phyloP scores from a whole-genome alignment of 805 yeast species.

The Wickerhamomyces bovis region DNA sequence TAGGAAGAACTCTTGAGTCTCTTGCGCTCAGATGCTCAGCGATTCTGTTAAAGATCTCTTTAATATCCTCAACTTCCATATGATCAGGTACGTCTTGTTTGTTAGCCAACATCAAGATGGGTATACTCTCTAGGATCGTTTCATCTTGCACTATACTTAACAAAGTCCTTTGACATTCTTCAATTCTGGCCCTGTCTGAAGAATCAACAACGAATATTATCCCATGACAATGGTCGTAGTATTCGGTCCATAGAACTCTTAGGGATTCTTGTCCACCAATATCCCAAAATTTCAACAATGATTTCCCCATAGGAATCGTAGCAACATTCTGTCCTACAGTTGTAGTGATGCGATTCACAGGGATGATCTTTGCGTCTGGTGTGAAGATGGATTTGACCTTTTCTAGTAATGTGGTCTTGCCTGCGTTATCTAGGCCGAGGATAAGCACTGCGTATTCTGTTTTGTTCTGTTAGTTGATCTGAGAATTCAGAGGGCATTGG shows the following conservation, averaged over 20 bases:
- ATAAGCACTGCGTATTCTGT: constrained; percentile 70
- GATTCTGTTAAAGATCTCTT: constrained; percentile 75
- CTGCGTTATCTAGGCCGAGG: constrained; percentile 92
- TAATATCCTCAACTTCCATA: constrained; percentile 71
- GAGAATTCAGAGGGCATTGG: not conserved
- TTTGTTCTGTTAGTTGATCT: not conserved
- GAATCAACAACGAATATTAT: constrained; percentile 91
- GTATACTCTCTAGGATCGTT: constrained; percentile 61
- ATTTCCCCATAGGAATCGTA: constrained; percentile 32
- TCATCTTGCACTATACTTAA: constrained; percentile 50
- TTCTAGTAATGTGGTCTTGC: constrained; percentile 81
- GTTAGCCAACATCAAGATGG: constrained; percentile 90
- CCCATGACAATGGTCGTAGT: constrained; percentile 83
- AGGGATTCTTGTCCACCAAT: constrained; percentile 92
- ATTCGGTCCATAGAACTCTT: constrained; percentile 81
- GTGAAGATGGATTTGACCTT: constrained; percentile 52
- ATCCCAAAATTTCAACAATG: constrained; percentile 81
- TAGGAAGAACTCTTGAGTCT: constrained; percentile 84
- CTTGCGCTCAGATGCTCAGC: constrained; percentile 85
- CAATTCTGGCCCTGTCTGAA: constrained; percentile 73
- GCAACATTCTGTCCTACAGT: constrained; percentile 90
- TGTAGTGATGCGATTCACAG: constrained; percentile 68
- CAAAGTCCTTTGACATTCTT: constrained; percentile 72
- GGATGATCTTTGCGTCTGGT: constrained; percentile 37
- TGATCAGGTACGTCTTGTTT: constrained; percentile 78